Base-by-base conservation (phyloP, 2,329 filamentous ascomycete species). In the Aschersonia sp. region DNA sequence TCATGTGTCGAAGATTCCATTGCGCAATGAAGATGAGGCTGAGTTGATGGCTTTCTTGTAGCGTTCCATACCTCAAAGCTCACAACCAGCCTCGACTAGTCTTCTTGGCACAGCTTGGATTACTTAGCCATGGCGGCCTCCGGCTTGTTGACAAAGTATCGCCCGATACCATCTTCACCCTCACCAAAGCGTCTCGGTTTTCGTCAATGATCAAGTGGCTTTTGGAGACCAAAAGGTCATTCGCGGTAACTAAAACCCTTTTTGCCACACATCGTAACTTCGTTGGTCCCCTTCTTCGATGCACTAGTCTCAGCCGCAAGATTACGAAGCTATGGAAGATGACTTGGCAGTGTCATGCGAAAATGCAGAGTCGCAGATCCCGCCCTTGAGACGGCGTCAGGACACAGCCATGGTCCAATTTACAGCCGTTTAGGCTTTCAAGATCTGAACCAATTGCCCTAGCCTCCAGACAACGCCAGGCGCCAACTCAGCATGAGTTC, bases 11-110 rank as follows among this genome's bases (percentile, higher is more conserved):
- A 22, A 22, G 22, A 22, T 22, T 22, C n/a, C 42, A 40, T 42
- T 35, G 45, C 41, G 45, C 30, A 47, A 14, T 14, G 22, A 14
- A 12, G 31, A 46, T 4, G 47, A 45, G 47, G 43, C 43, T 45
- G 47, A 48, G 45, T 40, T 12, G 14, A 41, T 37, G 35, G 12
- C 35, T 37, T 37, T 37, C 35, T 22, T 22, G 4, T 22, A 22
- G 22, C 22, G 22, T 22, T 22, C 22, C 22, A 22, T 22, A 22
- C 4, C 4, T 22, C 22, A 4, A 22, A 22, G 22, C 22, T 22
- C 4, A 22, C 4, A 22, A 4, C 22, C 22, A 22, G 35, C 35
- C 35, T 12, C 5, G 35, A 37, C 4, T 12, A 37, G 12, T 8
- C 22, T 8, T 37, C 35, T 37, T 37, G 35, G 35, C 35, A 37